phyloP scores from a whole-genome alignment of 73 alveolate genomes.

The Paramecium sexaurelia region DNA sequence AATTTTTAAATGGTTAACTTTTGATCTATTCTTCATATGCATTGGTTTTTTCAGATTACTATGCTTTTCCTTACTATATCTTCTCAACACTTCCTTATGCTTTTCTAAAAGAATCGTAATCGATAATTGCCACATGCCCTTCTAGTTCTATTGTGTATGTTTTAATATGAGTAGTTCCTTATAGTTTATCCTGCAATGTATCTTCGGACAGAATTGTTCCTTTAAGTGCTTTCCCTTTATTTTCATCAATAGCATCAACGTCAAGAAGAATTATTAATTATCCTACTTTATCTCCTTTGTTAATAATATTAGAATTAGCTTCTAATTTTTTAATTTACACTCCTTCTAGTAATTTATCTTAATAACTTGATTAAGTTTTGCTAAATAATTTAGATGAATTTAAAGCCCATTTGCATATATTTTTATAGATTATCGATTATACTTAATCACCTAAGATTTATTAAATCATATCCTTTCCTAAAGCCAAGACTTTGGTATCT shows the following conservation, averaged over 20 bases:
- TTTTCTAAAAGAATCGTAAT: conserved; percentile 69
- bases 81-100: conserved; percentile 68
- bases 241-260: conserved; percentile 58
- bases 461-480: conserved; percentile 69
- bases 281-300: conserved; percentile 60
- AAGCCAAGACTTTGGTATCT: conserved; percentile 68
- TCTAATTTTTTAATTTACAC: conserved; percentile 45
- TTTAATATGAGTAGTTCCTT: background rate
- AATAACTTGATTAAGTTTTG: background rate
- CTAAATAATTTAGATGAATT: conserved; percentile 57
- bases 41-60: conserved; percentile 26
- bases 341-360: conserved; percentile 66
- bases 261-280: conserved; percentile 57
- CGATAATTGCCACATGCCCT: conserved; percentile 36
- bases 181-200: background rate
- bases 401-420: conserved; percentile 74
- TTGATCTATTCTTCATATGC: conserved; percentile 4
- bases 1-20: conserved; percentile 70
- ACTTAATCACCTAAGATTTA: conserved; percentile 69
- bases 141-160: background rate
- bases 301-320: conserved; percentile 68
- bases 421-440: conserved; percentile 65
- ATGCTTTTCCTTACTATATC: conserved; percentile 67
- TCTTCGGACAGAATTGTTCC: conserved; percentile 7
- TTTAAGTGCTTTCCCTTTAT: background rate